These are phyloP conservation scores for Erythrophleum fordii DNA, from an alignment of 306 rosid species.

Conservation along the genomic window DNA sequence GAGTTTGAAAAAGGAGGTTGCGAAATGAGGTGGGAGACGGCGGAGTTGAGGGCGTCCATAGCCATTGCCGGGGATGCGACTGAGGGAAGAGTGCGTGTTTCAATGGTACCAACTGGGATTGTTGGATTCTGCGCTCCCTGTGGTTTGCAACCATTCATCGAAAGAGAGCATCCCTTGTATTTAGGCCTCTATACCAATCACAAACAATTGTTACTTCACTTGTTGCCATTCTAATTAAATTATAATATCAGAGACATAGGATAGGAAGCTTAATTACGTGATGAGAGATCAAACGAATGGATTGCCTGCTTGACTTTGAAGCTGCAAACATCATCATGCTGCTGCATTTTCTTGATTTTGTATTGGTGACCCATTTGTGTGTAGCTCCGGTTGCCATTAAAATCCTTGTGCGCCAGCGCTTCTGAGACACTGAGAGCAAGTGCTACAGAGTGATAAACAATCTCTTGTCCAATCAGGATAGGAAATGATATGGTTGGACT, in stretches of 20 bases:
- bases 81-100: conserved; percentile 56
- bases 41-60: conserved; percentile 58
- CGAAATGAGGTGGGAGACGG: conserved; percentile 57
- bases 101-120: conserved; percentile 56
- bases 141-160: conserved; percentile 78
- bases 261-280: conserved; percentile 35
- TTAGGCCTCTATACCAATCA: conserved; percentile 37
- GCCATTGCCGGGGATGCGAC: conserved; percentile 69
- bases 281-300: conserved; percentile 36
- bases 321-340: neutral
- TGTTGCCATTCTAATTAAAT: too few relatives aligned
- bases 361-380: conserved; percentile 36
- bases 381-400: conserved; percentile 42
- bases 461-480: neutral
- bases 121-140: conserved; percentile 23
- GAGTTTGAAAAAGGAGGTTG: conserved; percentile 64
- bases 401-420: conserved; percentile 15
- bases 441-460: neutral
- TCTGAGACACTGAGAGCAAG: neutral
- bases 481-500: conserved; percentile 6
- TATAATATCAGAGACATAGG: neutral
- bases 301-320: conserved; percentile 31
- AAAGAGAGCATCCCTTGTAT: conserved; percentile 52
- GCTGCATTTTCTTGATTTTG: conserved; percentile 38
- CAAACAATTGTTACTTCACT: neutral